These are phyloP conservation scores for Didymellaceae sp. DNA, from an alignment of 2,329 filamentous ascomycete species.

Conservation along the genomic window DNA sequence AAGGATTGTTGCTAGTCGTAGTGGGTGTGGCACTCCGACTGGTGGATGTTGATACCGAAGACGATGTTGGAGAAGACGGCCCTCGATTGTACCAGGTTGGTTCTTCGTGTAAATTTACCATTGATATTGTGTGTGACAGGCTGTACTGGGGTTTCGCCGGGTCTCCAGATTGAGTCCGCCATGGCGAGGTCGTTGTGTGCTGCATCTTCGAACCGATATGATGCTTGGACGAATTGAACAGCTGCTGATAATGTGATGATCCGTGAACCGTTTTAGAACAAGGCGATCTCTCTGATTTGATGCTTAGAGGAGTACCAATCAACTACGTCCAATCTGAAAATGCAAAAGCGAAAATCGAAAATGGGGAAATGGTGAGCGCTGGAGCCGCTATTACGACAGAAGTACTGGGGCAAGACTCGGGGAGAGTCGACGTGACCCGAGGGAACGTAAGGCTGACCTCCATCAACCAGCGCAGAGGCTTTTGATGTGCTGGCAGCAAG, in stretches of 20 bases:
- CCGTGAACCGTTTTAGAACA: slow-evolving; percentile 19
- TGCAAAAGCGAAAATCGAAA: slow-evolving; percentile 33
- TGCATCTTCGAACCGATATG: slow-evolving; percentile 40
- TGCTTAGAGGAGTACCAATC: slow-evolving; percentile 31
- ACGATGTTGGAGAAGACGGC: slow-evolving; percentile 47
- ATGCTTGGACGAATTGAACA: background rate
- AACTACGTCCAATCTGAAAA: slow-evolving; percentile 32
- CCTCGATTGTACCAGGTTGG: slow-evolving; percentile 45
- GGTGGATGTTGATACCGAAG: slow-evolving; percentile 48
- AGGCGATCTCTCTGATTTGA: slow-evolving; percentile 27
- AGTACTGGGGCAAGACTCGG: slow-evolving; percentile 38
- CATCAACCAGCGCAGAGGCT: slow-evolving; percentile 38
- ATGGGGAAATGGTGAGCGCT: slow-evolving; percentile 35
- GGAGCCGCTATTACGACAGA: slow-evolving; percentile 41
- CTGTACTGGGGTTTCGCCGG: slow-evolving; percentile 45
- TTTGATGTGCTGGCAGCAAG: slow-evolving; percentile 51
- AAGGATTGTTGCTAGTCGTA: slow-evolving; percentile 47
- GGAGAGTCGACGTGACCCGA: slow-evolving; percentile 23
- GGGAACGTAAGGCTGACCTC: slow-evolving; percentile 34
- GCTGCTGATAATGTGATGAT: slow-evolving; percentile 22
- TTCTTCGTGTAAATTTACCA: slow-evolving; percentile 50
- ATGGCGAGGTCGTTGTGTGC: slow-evolving; percentile 44
- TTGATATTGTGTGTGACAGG: slow-evolving; percentile 49
- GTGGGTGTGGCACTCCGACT: slow-evolving; percentile 48
- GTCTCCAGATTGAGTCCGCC: slow-evolving; percentile 41